Evolutionary conservation across 768 basidiomycete genomes (phyloP).

Genomic region (Termitomyces sp.): DNA sequence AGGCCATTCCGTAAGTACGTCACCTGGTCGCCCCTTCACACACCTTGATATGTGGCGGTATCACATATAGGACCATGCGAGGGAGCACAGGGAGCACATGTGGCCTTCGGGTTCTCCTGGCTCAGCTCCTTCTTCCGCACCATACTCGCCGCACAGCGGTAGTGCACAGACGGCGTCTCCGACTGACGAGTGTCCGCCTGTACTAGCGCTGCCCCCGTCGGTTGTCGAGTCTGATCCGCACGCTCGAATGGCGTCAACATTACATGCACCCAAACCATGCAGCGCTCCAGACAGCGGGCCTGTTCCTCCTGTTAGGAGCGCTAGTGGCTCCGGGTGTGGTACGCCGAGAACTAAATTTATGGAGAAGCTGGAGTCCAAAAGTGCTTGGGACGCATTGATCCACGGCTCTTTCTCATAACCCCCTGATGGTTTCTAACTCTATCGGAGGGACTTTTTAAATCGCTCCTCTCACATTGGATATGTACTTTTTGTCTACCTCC

Average conservation of each 20-base stretch:
- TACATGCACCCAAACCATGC: constrained; percentile 14
- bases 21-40: background rate
- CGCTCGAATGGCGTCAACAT: background rate
- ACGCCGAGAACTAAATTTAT: constrained; percentile 44
- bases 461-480: background rate
- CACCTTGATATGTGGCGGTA: constrained; percentile 1
- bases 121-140: constrained; percentile 8
- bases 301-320: background rate
- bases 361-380: constrained; percentile 53
- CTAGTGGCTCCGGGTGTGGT: constrained; percentile 16
- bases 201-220: constrained; percentile 9
- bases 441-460: background rate
- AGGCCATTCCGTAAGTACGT: constrained; percentile 13
- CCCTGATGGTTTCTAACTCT: background rate
- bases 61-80: constrained; percentile 8
- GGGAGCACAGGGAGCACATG: constrained; percentile 7
- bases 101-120: constrained; percentile 7
- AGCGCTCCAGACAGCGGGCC: constrained; percentile 11
- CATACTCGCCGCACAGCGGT: constrained; percentile 6
- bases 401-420: constrained; percentile 59
- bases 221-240: constrained; percentile 3
- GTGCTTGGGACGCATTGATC: constrained; percentile 62
- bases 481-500: background rate
- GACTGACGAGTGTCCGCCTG: constrained; percentile 9
- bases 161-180: constrained; percentile 6